Conservation (phyloP, 2,329 filamentous ascomycete species). For the Fusarium sp. region DNA sequence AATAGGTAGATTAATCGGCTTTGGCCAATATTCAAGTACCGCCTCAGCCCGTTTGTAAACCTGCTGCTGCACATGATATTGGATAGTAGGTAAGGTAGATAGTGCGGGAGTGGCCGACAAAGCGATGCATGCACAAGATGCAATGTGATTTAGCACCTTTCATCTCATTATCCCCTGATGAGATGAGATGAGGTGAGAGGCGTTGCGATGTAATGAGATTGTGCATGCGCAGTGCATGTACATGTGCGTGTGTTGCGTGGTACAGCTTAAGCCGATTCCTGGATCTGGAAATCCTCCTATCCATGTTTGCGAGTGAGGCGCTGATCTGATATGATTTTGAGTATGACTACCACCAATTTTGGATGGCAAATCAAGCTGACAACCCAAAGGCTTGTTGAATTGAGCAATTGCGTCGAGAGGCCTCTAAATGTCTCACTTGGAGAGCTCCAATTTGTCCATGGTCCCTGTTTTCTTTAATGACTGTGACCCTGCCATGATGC, state of each 20-base stretch:
- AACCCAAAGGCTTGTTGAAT: constrained; percentile 20
- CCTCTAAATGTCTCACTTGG: constrained; percentile 37
- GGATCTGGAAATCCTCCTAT: constrained; percentile 31
- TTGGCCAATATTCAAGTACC: constrained; percentile 11
- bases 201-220: neutral
- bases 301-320: constrained; percentile 7
- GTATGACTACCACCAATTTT: neutral
- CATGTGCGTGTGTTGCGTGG: constrained; percentile 33
- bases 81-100: neutral
- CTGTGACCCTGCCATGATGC: constrained; percentile 21
- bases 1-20: neutral
- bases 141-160: constrained; percentile 35
- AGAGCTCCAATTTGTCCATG: constrained; percentile 35
- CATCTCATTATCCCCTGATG: constrained; percentile 4
- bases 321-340: constrained; percentile 1
- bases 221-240: constrained; percentile 5
- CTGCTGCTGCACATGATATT: constrained; percentile 17
- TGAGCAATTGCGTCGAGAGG: constrained; percentile 21
- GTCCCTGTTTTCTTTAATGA: constrained; percentile 15
- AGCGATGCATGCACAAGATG: constrained; percentile 37
- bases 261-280: constrained; percentile 33
- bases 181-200: neutral
- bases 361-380: constrained; percentile 5
- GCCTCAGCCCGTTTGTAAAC: constrained; percentile 22
- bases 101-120: constrained; percentile 37